A percentile compares a stretch with the other conserved stretches of the same genome.
These are phyloP conservation scores for Podila epigama DNA, from an alignment of 192 early-diverging fungal species.

Conservation along the genomic window DNA sequence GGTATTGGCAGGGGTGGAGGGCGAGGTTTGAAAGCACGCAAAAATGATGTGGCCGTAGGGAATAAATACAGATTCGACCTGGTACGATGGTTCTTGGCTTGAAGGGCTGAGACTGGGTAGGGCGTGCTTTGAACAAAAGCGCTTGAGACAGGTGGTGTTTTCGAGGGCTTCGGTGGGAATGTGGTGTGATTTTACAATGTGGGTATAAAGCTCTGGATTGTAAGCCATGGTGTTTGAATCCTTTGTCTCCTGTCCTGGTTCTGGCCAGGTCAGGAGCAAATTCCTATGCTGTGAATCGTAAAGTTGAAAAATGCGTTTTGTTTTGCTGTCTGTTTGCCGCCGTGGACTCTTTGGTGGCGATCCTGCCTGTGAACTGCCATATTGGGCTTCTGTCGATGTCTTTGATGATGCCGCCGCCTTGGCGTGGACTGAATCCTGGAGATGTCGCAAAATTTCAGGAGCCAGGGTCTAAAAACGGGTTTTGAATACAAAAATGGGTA, in stretches of 20 bases:
- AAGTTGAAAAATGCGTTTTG: slow-evolving; percentile 54
- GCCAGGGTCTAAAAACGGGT: slow-evolving; percentile 23
- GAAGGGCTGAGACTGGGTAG: slow-evolving; percentile 21
- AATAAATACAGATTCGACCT: slow-evolving; percentile 53
- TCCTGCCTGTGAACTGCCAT: too few relatives aligned
- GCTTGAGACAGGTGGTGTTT: slow-evolving; percentile 46
- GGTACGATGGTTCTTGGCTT: slow-evolving; percentile 22
- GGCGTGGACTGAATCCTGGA: slow-evolving; percentile 20
- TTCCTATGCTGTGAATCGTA: slow-evolving; percentile 42
- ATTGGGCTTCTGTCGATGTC: background rate
- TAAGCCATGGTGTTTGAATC: slow-evolving; percentile 31
- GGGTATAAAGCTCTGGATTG: slow-evolving; percentile 50
- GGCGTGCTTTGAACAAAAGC: slow-evolving; percentile 47
- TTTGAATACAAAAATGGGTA: background rate
- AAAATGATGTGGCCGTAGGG: slow-evolving; percentile 55
- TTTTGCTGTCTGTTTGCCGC: slow-evolving; percentile 18
- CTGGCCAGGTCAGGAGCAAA: slow-evolving; percentile 51
- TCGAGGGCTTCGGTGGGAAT: slow-evolving; percentile 44
- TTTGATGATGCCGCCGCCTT: slow-evolving; percentile 10
- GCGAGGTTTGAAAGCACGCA: slow-evolving; percentile 51
- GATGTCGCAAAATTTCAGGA: slow-evolving; percentile 38
- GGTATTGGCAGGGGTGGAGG: slow-evolving; percentile 3
- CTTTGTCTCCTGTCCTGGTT: slow-evolving; percentile 19
- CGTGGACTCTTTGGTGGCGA: slow-evolving; percentile 7
- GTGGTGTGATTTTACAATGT: slow-evolving; percentile 48